Base-by-base conservation (phyloP, 1,284 basidiomycete genomes). In the Austroboletus novae-zelandiae region DNA sequence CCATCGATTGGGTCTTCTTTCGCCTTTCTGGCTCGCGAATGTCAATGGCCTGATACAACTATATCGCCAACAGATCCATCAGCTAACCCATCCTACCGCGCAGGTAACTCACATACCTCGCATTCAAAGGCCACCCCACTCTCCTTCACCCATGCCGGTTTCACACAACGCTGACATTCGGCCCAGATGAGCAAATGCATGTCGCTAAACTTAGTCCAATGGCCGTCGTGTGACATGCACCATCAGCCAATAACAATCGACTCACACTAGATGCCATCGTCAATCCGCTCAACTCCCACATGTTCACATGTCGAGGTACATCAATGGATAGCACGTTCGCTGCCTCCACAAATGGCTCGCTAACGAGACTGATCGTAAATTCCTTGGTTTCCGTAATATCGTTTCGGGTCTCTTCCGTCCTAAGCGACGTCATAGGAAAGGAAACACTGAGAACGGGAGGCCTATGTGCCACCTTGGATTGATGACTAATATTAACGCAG, bases 361-460 rank as follows among this genome's bases (percentile, higher is more conserved):
- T 86, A 60, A 92, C 84, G 55, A 92, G 84, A 60, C 82, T 87
- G 40, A 88, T 81, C 8, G 82, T 84, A 65, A 92, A 93, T 61
- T 86, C 76, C 57, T 83, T 83, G 6, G 81, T 85, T 1, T 71
- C 68, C 42, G 80, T 70, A 57, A 91, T 85, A 60, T 91, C 91
- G 50, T 75, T 73, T 44, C 80, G 74, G 1, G 84, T 86, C 63
- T 92, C 86, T 69, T 86, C 84, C 40, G 73, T 67, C 25, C 71
- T 69, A n/a, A 68, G 64, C 15, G 65, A 64, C 8, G 73, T 70
- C 45, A 79, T 62, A 17, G 66, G 62, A 56, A 84, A 78, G 3
- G 83, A 84, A 39, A 90, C 63, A 69, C 81, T 83, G 55, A 90
- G 62, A 50, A 84, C 69, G 1, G 87, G 84, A 1, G 86, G 88